phyloP scores from a whole-genome alignment of 257 asterid genomes.

The Paulownia fortunei region DNA sequence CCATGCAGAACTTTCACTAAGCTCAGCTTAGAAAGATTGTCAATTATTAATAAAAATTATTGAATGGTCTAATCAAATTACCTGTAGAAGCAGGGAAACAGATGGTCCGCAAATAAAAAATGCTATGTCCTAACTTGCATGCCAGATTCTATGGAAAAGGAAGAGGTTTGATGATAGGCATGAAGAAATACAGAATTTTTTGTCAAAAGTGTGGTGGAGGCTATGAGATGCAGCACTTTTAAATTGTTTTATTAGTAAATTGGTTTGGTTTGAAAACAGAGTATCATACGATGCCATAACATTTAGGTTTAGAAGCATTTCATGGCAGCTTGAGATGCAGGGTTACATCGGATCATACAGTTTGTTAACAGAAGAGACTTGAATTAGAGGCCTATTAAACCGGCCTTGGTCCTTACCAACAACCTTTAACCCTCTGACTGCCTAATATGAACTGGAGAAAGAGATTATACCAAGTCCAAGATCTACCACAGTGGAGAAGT shows the following conservation, averaged over 20 bases:
- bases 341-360: background rate
- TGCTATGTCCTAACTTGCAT: background rate
- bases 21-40: background rate
- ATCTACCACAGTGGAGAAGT: background rate
- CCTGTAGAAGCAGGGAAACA: background rate
- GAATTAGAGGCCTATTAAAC: background rate
- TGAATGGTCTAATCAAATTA: background rate
- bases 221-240: background rate
- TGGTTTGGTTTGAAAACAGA: background rate
- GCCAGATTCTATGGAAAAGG: background rate
- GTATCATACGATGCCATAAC: background rate
- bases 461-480: background rate
- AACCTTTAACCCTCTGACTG: background rate
- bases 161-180: background rate
- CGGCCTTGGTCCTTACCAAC: background rate
- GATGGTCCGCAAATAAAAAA: background rate
- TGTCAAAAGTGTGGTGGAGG: background rate
- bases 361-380: background rate
- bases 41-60: no score
- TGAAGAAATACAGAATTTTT: background rate
- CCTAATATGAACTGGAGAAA: background rate
- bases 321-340: slow-evolving; percentile 8
- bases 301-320: background rate
- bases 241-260: background rate
- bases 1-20: background rate